phyloP scores from a whole-genome alignment of 306 rosid genomes.

The Vigna unguiculata region DNA sequence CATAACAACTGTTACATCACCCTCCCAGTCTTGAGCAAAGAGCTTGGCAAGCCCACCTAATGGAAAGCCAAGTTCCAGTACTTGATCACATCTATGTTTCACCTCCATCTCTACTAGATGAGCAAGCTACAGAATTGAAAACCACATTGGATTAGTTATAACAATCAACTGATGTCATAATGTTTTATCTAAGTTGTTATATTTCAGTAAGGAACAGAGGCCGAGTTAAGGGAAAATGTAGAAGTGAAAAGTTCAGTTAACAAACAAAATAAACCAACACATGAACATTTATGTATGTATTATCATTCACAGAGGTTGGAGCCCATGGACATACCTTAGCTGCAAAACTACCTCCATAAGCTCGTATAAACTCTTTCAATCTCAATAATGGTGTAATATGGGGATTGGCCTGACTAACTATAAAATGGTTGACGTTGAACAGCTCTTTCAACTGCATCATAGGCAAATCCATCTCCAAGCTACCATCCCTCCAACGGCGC shows the following conservation, averaged over 20 bases:
- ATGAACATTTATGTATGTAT: slow-evolving; percentile 13
- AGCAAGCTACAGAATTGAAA: slow-evolving; percentile 74
- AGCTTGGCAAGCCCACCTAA: slow-evolving; percentile 89
- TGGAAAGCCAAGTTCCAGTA: slow-evolving; percentile 88
- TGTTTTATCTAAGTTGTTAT: background rate
- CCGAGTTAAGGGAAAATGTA: background rate
- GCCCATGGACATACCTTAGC: slow-evolving; percentile 75
- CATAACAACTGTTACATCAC: slow-evolving; percentile 97
- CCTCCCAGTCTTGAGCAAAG: slow-evolving; percentile 99
- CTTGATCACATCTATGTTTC: slow-evolving; percentile 92
- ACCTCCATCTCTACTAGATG: slow-evolving; percentile 98
- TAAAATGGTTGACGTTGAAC: slow-evolving; percentile 95
- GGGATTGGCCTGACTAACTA: slow-evolving; percentile 98
- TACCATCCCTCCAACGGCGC: slow-evolving; percentile 98
- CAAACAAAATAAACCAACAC: slow-evolving; percentile 17
- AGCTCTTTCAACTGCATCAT: slow-evolving; percentile 96
- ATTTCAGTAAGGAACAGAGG: background rate
- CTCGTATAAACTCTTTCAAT: slow-evolving; percentile 86
- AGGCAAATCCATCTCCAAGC: slow-evolving; percentile 96
- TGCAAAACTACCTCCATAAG: slow-evolving; percentile 89
- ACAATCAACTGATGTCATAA: background rate
- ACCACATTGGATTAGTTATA: slow-evolving; percentile 31
- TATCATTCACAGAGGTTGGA: slow-evolving; percentile 10
- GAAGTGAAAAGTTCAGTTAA: slow-evolving; percentile 20
- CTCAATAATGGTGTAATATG: slow-evolving; percentile 94